A percentile compares a stretch with the other conserved stretches of the same genome.
Conservation (phyloP, 768 basidiomycete genomes). For the Panaeolus papilionaceus region DNA sequence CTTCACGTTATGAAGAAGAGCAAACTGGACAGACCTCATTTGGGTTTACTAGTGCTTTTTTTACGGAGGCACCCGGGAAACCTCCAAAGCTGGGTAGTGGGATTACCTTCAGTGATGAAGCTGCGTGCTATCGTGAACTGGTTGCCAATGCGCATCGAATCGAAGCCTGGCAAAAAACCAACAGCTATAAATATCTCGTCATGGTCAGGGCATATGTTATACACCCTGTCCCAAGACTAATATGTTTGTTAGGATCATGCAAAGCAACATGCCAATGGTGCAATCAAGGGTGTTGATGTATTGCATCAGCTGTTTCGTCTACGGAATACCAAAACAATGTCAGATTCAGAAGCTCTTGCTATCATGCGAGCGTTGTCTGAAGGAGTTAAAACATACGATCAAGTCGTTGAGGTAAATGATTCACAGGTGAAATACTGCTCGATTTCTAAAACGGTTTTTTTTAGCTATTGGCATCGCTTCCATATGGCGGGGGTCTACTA, state of each 20-base stretch:
- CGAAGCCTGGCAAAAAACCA: constrained; percentile 91
- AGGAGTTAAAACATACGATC: constrained; percentile 80
- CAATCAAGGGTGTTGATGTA: constrained; percentile 85
- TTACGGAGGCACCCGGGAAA: constrained; percentile 52
- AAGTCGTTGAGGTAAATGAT: constrained; percentile 79
- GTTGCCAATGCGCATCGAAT: constrained; percentile 81
- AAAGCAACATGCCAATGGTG: constrained; percentile 53
- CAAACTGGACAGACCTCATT: constrained; percentile 79
- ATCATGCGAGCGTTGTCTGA: constrained; percentile 81
- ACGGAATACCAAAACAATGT: constrained; percentile 71
- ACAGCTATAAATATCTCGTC: constrained; percentile 76
- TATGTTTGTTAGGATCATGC: constrained; percentile 65
- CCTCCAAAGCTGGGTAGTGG: constrained; percentile 77
- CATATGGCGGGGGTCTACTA: constrained; percentile 81
- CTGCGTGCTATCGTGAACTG: constrained; percentile 69
- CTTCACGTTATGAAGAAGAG: constrained; percentile 90
- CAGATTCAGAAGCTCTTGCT: constrained; percentile 72
- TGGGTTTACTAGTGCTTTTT: constrained; percentile 68
- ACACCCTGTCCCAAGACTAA: not conserved
- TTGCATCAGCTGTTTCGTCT: constrained; percentile 86
- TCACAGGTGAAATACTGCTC: not conserved
- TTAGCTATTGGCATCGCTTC: constrained; percentile 81
- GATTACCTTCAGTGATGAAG: constrained; percentile 78
- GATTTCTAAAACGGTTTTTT: constrained; percentile 8
- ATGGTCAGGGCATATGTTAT: constrained; percentile 49